Percentiles rank a stretch among this genome's conserved stretches.
These are phyloP conservation scores for Quercus tomentella DNA, from an alignment of 331 rosid genomes.

Conservation along the genomic window DNA sequence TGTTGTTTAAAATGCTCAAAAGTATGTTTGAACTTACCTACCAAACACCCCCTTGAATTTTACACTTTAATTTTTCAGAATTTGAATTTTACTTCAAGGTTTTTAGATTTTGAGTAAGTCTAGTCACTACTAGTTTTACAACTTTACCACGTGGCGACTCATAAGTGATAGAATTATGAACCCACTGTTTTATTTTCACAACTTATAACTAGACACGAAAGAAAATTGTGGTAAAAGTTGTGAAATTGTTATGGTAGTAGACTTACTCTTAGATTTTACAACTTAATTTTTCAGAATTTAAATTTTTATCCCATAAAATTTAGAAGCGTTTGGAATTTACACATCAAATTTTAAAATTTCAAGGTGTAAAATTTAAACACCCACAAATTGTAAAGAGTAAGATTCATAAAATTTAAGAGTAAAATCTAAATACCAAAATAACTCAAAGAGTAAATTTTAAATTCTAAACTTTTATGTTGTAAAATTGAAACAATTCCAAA, in stretches of 20 bases:
- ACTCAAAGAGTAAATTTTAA: fast-evolving
- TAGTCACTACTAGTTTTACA: too few species aligned
- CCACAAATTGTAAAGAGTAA: fast-evolving
- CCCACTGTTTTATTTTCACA: fast-evolving
- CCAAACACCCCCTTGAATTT: too few species aligned
- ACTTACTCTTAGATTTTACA: too few species aligned
- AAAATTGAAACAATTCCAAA: fast-evolving
- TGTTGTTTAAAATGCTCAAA: too few species aligned
- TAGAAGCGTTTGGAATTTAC: fast-evolving
- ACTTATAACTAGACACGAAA: fast-evolving
- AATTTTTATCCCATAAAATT: fast-evolving
- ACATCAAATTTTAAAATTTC: too few species aligned
- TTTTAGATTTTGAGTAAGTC: too few species aligned
- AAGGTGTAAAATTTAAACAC: fast-evolving
- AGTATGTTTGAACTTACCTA: too few species aligned
- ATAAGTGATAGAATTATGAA: fast-evolving
- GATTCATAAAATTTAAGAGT: too few species aligned
- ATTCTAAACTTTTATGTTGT: fast-evolving
- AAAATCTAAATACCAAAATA: too few species aligned
- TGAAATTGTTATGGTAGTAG: fast-evolving
- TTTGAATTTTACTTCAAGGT: fast-evolving
- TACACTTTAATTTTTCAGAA: fast-evolving
- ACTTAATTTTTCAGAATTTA: fast-evolving
- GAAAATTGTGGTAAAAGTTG: fast-evolving
- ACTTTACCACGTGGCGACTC: fast-evolving